Base-by-base conservation (phyloP, 2,329 filamentous ascomycete genomes). In the Talaromyces sp. region DNA sequence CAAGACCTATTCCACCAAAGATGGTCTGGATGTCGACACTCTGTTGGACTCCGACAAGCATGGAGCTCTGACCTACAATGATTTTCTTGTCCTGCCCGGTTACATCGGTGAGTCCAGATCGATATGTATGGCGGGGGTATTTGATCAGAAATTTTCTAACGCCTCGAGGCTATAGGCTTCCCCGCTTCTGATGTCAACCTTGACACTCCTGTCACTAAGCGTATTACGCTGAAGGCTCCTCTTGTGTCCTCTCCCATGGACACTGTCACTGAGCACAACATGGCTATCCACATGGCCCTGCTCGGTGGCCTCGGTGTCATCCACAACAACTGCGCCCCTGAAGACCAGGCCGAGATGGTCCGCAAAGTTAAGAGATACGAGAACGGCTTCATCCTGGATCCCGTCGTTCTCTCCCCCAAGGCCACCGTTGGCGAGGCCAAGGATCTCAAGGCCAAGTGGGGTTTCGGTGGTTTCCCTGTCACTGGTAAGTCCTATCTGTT, bases 221-320 rank as follows among this genome's bases (percentile, higher is more conserved):
- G 91, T 69, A 96, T 99, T 76, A 86, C 90, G 32, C 83, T 99
- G 73, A 99, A 97, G 85, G 95, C 92, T 6, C 94, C 94, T 55
- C 92, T 99, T 70, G 85, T 97, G 62, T 99, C 94, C 42, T 97
- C 94, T 35, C 94, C 95, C 68, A 99, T 99, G 94, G 94, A 99
- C 80, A 99, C 94, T 9, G 94, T 99, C 73, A 99, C 95, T 39
- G 94, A 99, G 81, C 90, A 96, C 79, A 93, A 96, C 75, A 99
- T 99, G 95, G 95, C 94, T 61, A 97, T 99, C 67, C 90, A 97
- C 79, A 96, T 82, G 73, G 78, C 79, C 35, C 73, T 82, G 44
- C 74, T 81, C 40, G 78, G 80, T 65, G 80, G 80, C 50, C 70
- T 82, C 4, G 80, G 94, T 78, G 91, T 99, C 65, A 96, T 99